A percentile compares a stretch with the other conserved stretches of the same genome.
Conservation (phyloP, 1,284 basidiomycete species). For the Athelia psychrophila region DNA sequence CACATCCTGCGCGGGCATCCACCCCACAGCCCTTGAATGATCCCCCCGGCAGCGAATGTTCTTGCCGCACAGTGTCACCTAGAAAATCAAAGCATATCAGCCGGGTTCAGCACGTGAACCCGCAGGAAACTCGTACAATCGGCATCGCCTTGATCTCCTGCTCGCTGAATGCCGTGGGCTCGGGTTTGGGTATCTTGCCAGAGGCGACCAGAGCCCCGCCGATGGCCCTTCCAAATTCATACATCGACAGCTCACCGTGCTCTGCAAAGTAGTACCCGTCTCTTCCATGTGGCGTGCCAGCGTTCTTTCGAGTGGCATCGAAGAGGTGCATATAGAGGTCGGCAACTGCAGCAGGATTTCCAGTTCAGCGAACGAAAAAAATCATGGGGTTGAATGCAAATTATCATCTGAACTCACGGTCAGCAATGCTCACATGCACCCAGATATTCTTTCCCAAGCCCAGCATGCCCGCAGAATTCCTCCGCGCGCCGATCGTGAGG, state of each 20-base stretch:
- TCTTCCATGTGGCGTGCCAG: slow-evolving; percentile 6
- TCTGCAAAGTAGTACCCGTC: slow-evolving; percentile 19
- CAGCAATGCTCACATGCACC: slow-evolving; percentile 29
- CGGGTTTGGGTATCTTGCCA: slow-evolving; percentile 30
- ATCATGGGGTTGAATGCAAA: slow-evolving; percentile 8
- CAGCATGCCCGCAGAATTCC: slow-evolving; percentile 27
- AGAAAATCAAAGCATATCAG: too few relatives aligned
- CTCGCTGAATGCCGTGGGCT: slow-evolving; percentile 39
- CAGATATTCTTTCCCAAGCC: slow-evolving; percentile 30
- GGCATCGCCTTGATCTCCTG: slow-evolving; percentile 28
- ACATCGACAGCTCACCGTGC: slow-evolving; percentile 28
- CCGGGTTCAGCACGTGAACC: too few relatives aligned
- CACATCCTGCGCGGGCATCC: too few relatives aligned
- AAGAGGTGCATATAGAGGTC: slow-evolving; percentile 9
- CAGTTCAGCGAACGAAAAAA: neutral
- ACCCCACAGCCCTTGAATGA: too few relatives aligned
- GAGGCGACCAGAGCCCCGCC: slow-evolving; percentile 30
- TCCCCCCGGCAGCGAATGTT: too few relatives aligned
- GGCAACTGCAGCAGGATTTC: slow-evolving; percentile 2
- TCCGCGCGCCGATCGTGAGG: slow-evolving; percentile 22
- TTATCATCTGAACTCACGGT: slow-evolving; percentile 19
- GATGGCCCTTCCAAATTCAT: slow-evolving; percentile 27
- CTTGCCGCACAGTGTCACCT: too few relatives aligned
- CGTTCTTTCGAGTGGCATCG: slow-evolving; percentile 7
- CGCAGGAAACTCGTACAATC: neutral